Evolutionary conservation across 352 stramenopile genomes (phyloP).

Genomic region (Phytophthora pini): DNA sequence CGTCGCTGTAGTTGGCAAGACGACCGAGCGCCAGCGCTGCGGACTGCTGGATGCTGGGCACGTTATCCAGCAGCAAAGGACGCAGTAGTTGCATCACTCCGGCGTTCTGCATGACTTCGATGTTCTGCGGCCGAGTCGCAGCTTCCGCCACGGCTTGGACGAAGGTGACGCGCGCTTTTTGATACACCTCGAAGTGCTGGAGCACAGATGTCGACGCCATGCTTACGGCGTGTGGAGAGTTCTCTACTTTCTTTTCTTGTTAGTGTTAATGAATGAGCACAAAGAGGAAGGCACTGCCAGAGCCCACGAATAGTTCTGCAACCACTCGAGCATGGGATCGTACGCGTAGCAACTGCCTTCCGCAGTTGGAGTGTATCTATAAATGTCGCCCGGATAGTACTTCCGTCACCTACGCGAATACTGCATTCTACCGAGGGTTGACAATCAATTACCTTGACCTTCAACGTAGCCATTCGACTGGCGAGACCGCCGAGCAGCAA

Average conservation of each 20-base stretch:
- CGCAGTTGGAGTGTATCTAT: background rate
- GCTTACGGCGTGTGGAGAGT: background rate
- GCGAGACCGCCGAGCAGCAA: no score
- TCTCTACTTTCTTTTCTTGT: slow-evolving; percentile 4
- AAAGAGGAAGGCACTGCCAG: background rate
- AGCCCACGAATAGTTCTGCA: slow-evolving; percentile 28
- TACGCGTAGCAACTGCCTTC: slow-evolving; percentile 6
- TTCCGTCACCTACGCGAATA: background rate
- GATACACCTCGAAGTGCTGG: slow-evolving; percentile 96
- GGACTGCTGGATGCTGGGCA: slow-evolving; percentile 96
- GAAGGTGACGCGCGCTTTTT: slow-evolving; percentile 95
- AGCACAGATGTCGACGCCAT: slow-evolving; percentile 92
- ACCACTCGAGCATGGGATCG: slow-evolving; percentile 26
- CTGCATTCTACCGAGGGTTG: no score
- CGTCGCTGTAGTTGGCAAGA: slow-evolving; percentile 95
- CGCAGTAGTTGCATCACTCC: slow-evolving; percentile 95
- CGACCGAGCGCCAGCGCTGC: slow-evolving; percentile 92
- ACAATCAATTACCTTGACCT: no score
- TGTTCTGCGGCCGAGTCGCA: slow-evolving; percentile 95
- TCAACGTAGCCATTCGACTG: no score
- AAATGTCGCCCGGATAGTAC: background rate
- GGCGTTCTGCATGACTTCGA: slow-evolving; percentile 97
- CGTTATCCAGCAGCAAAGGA: slow-evolving; percentile 94
- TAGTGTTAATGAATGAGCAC: slow-evolving; percentile 16
- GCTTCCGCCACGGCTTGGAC: slow-evolving; percentile 94